Evolutionary conservation across 176 grass and related monocot genomes (phyloP).

Genomic region (Paspalum notatum): DNA sequence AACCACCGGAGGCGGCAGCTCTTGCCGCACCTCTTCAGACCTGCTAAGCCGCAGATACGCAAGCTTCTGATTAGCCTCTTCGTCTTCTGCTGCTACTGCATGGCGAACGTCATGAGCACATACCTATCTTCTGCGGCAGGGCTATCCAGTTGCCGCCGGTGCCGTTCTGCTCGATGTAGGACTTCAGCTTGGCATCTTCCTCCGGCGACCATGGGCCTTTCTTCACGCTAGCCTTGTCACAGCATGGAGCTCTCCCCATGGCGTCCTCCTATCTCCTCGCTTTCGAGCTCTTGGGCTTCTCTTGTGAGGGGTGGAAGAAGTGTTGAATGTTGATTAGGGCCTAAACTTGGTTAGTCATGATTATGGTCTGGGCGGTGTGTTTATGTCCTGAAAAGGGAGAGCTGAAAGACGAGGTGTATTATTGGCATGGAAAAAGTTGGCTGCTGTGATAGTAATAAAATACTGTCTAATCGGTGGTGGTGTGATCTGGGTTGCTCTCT

Average conservation of each 20-base stretch:
- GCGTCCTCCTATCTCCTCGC: background rate
- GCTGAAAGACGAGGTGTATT: slow-evolving; percentile 51
- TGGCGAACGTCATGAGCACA: slow-evolving; percentile 11
- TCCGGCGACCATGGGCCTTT: slow-evolving; percentile 93
- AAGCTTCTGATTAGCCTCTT: slow-evolving; percentile 3
- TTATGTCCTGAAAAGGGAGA: slow-evolving; percentile 63
- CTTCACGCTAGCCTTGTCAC: slow-evolving; percentile 93
- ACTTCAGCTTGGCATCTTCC: slow-evolving; percentile 90
- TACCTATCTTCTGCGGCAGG: slow-evolving; percentile 93
- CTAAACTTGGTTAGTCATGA: slow-evolving; percentile 60
- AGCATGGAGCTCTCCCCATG: slow-evolving; percentile 96
- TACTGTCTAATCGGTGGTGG: slow-evolving; percentile 69
- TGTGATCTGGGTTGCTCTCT: slow-evolving; percentile 65
- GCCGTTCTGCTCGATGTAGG: slow-evolving; percentile 93
- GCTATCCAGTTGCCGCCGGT: slow-evolving; percentile 96
- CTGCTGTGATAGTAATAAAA: slow-evolving; percentile 56
- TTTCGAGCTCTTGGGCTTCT: slow-evolving; percentile 27
- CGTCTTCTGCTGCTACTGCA: background rate
- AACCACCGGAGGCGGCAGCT: slow-evolving; percentile 97
- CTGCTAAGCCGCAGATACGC: slow-evolving; percentile 35
- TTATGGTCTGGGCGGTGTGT: slow-evolving; percentile 49
- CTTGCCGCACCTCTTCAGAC: slow-evolving; percentile 92
- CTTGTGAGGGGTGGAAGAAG: slow-evolving; percentile 31
- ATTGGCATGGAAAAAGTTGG: slow-evolving; percentile 53
- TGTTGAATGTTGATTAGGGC: slow-evolving; percentile 53